Conservation (phyloP, 73 alveolate genomes). For the Tetrahymena borealis region DNA sequence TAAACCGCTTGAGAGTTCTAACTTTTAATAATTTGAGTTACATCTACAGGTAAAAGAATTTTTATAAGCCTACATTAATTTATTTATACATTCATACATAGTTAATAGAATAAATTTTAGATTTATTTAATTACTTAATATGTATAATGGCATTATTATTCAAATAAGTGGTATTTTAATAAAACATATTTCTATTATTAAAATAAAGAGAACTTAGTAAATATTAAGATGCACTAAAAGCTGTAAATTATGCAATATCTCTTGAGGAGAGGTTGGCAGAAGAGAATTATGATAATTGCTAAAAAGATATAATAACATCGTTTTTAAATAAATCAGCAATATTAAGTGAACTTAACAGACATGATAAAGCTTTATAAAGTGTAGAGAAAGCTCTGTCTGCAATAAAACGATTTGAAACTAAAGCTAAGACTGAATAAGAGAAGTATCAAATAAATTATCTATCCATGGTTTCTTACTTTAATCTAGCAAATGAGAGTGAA, state of each 20-base stretch:
- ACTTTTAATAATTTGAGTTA: not conserved
- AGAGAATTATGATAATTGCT: not conserved
- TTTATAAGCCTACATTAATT: not conserved
- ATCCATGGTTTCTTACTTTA: not conserved
- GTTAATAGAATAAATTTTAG: not conserved
- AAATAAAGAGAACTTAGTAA: not conserved
- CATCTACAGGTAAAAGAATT: not conserved
- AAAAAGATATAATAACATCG: not conserved
- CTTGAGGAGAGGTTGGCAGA: not conserved
- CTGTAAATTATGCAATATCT: not conserved
- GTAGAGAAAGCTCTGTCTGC: not conserved
- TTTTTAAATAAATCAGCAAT: not conserved
- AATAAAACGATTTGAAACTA: not conserved
- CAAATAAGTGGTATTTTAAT: not conserved
- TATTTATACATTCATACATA: no score
- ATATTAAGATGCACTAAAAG: not conserved
- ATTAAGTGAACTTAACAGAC: not conserved
- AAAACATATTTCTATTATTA: not conserved
- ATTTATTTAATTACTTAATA: no score
- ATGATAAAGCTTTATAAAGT: not conserved
- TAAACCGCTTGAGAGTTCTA: not conserved
- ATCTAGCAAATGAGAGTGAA: not conserved
- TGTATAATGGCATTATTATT: not conserved
- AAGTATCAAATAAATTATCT: not conserved
- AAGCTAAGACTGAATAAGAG: not conserved